Percentiles rank a stretch among this genome's conserved stretches.
These are phyloP conservation scores for Clarireedia paspali DNA, from an alignment of 2,329 filamentous ascomycete species.

Conservation along the genomic window DNA sequence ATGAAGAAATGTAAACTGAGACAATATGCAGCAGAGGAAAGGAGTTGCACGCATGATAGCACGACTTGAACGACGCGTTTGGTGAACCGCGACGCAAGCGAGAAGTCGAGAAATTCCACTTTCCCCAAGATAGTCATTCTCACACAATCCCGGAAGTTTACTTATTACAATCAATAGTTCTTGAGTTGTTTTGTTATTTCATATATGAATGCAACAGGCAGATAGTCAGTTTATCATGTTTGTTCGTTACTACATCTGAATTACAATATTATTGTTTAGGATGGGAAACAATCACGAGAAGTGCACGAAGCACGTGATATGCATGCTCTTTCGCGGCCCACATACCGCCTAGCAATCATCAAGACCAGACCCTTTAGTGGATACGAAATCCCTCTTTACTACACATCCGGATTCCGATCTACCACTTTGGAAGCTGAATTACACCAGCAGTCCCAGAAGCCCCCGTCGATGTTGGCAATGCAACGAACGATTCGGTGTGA, in stretches of 20 bases:
- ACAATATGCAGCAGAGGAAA: not conserved
- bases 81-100: constrained; percentile 11
- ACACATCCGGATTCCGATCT: not conserved
- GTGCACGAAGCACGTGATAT: constrained; percentile 1
- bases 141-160: not conserved
- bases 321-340: constrained; percentile 2
- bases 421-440: not conserved
- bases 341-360: not conserved
- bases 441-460: constrained; percentile 1
- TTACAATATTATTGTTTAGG: not conserved
- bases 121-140: not conserved
- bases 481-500: constrained; percentile 16
- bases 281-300: not conserved
- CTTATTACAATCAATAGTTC: not conserved
- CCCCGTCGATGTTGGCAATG: constrained; percentile 14
- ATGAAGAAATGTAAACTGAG: not conserved
- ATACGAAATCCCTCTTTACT: not conserved
- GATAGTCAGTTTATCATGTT: too few relatives aligned
- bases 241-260: not conserved
- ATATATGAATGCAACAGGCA: not conserved
- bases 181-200: not conserved
- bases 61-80: constrained; percentile 7
- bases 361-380: too few relatives aligned
- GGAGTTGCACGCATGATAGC: constrained; percentile 1
- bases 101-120: constrained; percentile 4